Evolutionary conservation across 306 rosid species (phyloP).

Genomic region (Amphicarpaea edgeworthii): DNA sequence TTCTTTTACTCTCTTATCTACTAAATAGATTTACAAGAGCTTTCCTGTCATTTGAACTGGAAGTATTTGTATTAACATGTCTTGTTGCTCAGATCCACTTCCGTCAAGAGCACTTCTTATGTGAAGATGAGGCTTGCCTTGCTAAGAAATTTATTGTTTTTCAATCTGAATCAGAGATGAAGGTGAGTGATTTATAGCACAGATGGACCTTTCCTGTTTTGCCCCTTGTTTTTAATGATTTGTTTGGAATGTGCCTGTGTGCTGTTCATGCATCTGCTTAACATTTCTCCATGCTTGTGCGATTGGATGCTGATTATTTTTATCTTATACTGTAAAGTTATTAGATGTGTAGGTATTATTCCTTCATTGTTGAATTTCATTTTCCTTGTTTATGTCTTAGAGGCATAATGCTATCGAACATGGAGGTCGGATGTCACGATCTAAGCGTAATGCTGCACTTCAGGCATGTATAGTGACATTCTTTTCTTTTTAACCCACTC

Average conservation of each 20-base stretch:
- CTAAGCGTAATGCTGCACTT: constrained; percentile 95
- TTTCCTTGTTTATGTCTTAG: constrained; percentile 55
- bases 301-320: constrained; percentile 33
- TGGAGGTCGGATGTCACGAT: constrained; percentile 95
- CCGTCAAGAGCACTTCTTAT: constrained; percentile 88
- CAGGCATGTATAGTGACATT: constrained; percentile 62
- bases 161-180: constrained; percentile 86
- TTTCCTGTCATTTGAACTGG: constrained; percentile 31
- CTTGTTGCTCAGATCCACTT: constrained; percentile 74
- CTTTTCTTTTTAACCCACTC: constrained; percentile 19
- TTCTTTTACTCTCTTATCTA: constrained; percentile 16
- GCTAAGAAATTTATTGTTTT: constrained; percentile 87
- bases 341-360: constrained; percentile 16
- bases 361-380: constrained; percentile 42
- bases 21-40: constrained; percentile 5
- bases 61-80: constrained; percentile 35
- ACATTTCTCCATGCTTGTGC: constrained; percentile 24
- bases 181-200: constrained; percentile 67
- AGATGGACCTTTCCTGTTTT: constrained; percentile 20
- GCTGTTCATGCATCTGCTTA: constrained; percentile 26
- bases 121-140: constrained; percentile 97
- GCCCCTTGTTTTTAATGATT: not conserved
- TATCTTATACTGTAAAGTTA: constrained; percentile 12
- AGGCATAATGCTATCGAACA: constrained; percentile 90
- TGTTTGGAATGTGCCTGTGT: constrained; percentile 8